Conservation (phyloP, 768 basidiomycete species). For the Boletus coccyginus region DNA sequence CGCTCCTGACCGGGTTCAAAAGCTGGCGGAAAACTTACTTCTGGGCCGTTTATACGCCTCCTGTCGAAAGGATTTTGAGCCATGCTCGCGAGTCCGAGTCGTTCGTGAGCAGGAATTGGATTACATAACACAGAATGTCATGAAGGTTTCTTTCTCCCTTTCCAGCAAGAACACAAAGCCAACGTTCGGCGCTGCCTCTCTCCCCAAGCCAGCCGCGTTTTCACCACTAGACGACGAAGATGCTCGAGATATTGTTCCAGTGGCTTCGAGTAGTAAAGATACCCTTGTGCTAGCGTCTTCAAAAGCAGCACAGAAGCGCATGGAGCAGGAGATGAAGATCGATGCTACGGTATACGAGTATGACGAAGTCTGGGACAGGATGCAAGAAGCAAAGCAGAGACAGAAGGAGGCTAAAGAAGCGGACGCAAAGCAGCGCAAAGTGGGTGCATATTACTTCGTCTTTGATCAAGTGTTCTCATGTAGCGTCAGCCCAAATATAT, state of each 20-base stretch:
- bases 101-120: background rate
- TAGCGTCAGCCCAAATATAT: conserved; percentile 87
- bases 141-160: conserved; percentile 93
- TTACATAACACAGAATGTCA: conserved; percentile 33
- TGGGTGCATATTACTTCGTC: conserved; percentile 31
- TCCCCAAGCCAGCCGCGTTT: conserved; percentile 61
- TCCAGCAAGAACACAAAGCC: conserved; percentile 49
- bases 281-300: conserved; percentile 50
- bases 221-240: conserved; percentile 65
- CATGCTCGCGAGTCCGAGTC: conserved; percentile 27
- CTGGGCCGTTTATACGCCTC: conserved; percentile 88
- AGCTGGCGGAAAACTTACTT: conserved; percentile 68
- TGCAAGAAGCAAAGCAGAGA: conserved; percentile 80
- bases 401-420: conserved; percentile 76
- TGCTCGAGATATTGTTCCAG: conserved; percentile 45
- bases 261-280: conserved; percentile 40
- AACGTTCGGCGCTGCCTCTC: conserved; percentile 44
- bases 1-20: conserved; percentile 43
- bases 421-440: conserved; percentile 78
- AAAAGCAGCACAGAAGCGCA: conserved; percentile 63
- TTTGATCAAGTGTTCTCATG: conserved; percentile 7
- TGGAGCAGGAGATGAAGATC: conserved; percentile 75
- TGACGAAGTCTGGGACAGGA: conserved; percentile 94
- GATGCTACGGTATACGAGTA: conserved; percentile 90
- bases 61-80: conserved; percentile 71